Evolutionary conservation across 2,329 filamentous ascomycete species (phyloP).

Genomic region (Clathrospora elynae): DNA sequence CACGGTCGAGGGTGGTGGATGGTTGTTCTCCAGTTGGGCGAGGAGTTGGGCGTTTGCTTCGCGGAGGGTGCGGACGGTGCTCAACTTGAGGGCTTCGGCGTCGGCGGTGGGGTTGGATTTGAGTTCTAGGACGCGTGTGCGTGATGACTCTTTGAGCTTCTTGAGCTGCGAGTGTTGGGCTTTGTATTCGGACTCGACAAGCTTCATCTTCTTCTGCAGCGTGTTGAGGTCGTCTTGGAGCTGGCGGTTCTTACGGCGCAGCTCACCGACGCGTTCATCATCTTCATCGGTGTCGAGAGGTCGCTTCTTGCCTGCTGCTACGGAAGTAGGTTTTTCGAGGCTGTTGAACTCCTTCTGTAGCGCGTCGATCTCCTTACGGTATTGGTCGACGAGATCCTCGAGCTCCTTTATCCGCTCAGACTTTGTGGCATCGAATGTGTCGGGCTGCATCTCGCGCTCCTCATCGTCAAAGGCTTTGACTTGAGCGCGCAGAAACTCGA

Average conservation of each 20-base stretch:
- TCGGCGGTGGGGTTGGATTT: constrained; percentile 91
- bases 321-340: constrained; percentile 60
- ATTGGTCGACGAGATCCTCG: constrained; percentile 83
- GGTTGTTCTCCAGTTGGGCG: constrained; percentile 65
- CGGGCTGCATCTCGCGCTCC: constrained; percentile 82
- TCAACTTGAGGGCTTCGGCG: constrained; percentile 80
- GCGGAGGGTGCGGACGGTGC: constrained; percentile 76
- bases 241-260: constrained; percentile 85
- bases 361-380: constrained; percentile 77
- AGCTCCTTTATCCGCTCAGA: constrained; percentile 76
- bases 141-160: constrained; percentile 67
- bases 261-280: constrained; percentile 76
- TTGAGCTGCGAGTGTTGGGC: constrained; percentile 75
- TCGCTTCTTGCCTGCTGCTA: constrained; percentile 64
- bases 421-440: constrained; percentile 77
- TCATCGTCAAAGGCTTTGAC: constrained; percentile 85
- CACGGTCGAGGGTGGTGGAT: constrained; percentile 59
- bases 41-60: constrained; percentile 85
- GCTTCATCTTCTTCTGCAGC: constrained; percentile 69
- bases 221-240: constrained; percentile 77
- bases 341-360: constrained; percentile 76
- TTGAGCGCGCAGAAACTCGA: constrained; percentile 91
- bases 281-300: constrained; percentile 60
- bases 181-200: constrained; percentile 76
- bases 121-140: constrained; percentile 82